Evolutionary conservation across 306 rosid species (phyloP), one percentile per base, ranked within the genome.

Genomic region (Malus sieversii): DNA sequence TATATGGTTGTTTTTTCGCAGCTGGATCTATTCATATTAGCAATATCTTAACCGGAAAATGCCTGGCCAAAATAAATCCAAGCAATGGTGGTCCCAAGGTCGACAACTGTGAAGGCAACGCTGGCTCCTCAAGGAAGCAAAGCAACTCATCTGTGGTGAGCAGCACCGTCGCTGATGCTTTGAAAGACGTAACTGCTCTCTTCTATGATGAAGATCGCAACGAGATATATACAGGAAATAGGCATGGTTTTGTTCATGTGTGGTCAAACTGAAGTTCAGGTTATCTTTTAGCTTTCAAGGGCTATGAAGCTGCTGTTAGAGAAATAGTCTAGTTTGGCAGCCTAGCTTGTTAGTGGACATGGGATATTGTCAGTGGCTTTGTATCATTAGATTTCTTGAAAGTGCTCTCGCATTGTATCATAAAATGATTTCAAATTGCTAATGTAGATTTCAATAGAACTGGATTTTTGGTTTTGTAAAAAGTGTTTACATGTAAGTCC

Each of bases 101-200:
- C 0, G 78, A 77, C 0, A 79, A 85, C 46, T 69, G 82, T 75
- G 71, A 83, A 61, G 72, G 82, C 32, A 72, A 75, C 48, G 74
- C 77, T 58, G 79, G 83, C 68, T 74, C 80, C 70, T 87, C 87
- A 67, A 84, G 76, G 79, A 92, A 85, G 77, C 71, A 7, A 42
- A 81, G 35, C 33, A 62, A 45, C 77, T 80, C 76, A 73, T 84
- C 88, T 67, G 69, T 73, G 38, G 76, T 86, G 60, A 86, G 87
- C 66, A 89, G 85, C 81, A 79, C 91, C 1, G 94, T 89, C 44
- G 86, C 87, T 7, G 94, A 87, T 81, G 94, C 94, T 38, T 83
- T 91, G 88, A 94, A 91, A 79, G 94, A 91, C 75, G 87, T 91
- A 19, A 91, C 97, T 32, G 97, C 94, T 74, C 91, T 91, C 46